A percentile compares a stretch with the other conserved stretches of the same genome.
These are phyloP conservation scores for Debaryomycetaceae sp. DNA, from an alignment of 1,139 yeast genomes.

Conservation along the genomic window DNA sequence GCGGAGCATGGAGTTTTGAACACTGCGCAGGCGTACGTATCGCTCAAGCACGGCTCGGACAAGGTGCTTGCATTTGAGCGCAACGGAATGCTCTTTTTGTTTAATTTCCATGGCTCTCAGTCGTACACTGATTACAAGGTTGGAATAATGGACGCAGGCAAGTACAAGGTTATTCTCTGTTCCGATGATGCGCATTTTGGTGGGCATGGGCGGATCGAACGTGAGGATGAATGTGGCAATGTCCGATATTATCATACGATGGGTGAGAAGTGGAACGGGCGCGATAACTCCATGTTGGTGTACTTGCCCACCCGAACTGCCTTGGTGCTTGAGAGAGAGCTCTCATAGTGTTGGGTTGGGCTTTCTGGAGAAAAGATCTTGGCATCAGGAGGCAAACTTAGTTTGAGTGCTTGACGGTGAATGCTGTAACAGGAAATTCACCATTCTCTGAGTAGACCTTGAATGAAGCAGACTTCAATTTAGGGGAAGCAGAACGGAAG, in stretches of 20 bases:
- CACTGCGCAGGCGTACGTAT: constrained; percentile 74
- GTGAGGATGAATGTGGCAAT: constrained; percentile 26
- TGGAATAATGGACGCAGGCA: constrained; percentile 77
- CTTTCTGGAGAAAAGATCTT: too few species aligned
- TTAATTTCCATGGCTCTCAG: constrained; percentile 80
- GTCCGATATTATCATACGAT: constrained; percentile 51
- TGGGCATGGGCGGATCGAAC: constrained; percentile 71
- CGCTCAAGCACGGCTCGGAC: constrained; percentile 80
- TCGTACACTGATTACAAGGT: constrained; percentile 81
- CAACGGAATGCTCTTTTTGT: constrained; percentile 71
- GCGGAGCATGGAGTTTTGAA: constrained; percentile 59
- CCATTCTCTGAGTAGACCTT: too few species aligned
- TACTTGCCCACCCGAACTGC: constrained; percentile 82
- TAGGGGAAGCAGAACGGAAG: too few species aligned
- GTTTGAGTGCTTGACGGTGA: too few species aligned
- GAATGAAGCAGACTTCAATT: too few species aligned
- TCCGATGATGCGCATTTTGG: constrained; percentile 67
- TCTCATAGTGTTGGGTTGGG: too few species aligned
- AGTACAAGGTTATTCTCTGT: constrained; percentile 62
- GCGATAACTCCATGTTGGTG: constrained; percentile 67
- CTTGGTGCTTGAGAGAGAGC: constrained; percentile 47
- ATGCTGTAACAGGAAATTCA: too few species aligned
- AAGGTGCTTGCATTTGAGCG: constrained; percentile 85
- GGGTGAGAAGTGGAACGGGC: constrained; percentile 67
- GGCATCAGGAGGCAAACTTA: too few species aligned